Evolutionary conservation across 371 early-diverging fungal genomes (phyloP).

Genomic region (Batkoa obscura): DNA sequence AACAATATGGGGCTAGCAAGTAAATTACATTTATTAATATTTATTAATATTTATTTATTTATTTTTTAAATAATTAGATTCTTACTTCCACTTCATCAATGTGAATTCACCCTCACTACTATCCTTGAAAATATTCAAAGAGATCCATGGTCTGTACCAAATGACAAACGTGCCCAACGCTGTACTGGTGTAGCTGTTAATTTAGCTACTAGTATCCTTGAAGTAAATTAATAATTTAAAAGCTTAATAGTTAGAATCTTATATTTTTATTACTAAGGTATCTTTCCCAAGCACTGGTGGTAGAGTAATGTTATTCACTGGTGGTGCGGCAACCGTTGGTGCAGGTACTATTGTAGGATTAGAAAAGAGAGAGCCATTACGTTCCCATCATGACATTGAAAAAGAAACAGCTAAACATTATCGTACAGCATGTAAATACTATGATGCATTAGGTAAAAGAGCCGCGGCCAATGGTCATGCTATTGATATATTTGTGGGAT

Average conservation of each 20-base stretch:
- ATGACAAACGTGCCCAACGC: slow-evolving; percentile 84
- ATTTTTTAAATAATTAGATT: no score
- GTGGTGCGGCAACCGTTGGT: slow-evolving; percentile 97
- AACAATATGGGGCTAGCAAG: slow-evolving; percentile 30
- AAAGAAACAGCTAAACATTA: slow-evolving; percentile 84
- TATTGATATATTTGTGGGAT: slow-evolving; percentile 84
- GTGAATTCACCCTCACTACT: slow-evolving; percentile 84
- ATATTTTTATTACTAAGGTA: slow-evolving; percentile 17
- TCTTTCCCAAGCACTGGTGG: slow-evolving; percentile 88
- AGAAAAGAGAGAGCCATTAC: slow-evolving; percentile 85
- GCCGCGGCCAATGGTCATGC: slow-evolving; percentile 67
- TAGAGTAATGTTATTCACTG: slow-evolving; percentile 91
- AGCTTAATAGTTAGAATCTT: slow-evolving; percentile 9
- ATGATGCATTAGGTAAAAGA: slow-evolving; percentile 77
- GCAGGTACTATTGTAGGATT: slow-evolving; percentile 92
- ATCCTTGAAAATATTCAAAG: slow-evolving; percentile 89
- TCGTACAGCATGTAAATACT: slow-evolving; percentile 88
- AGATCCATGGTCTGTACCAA: slow-evolving; percentile 98
- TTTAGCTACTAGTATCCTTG: slow-evolving; percentile 90
- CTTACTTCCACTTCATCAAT: slow-evolving; percentile 77
- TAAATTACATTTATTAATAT: slow-evolving; percentile 9
- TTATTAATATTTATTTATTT: background rate
- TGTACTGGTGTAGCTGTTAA: slow-evolving; percentile 97
- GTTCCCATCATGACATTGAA: slow-evolving; percentile 95
- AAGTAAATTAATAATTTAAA: no score